Percentiles rank a stretch among this genome's conserved stretches.
phyloP scores from a whole-genome alignment of 148 eudicot species.

The Cornus kousa region DNA sequence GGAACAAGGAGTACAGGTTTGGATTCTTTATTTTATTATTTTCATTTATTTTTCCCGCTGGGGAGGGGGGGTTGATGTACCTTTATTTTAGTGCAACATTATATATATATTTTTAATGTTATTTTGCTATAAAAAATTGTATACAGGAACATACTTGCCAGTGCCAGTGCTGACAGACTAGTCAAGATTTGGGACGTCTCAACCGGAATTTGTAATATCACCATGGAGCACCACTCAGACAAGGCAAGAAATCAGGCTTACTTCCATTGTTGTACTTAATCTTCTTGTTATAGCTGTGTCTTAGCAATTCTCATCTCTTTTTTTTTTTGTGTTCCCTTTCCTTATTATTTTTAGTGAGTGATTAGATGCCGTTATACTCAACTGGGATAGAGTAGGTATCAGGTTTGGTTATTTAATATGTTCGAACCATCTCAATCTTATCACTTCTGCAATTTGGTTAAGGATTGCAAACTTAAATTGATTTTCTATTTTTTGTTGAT shows the following conservation, averaged over 20 bases:
- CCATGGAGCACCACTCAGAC: conserved; percentile 93
- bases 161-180: conserved; percentile 90
- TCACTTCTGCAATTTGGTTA: too few relatives aligned
- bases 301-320: too few relatives aligned
- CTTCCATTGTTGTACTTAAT: background rate
- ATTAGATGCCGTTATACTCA: too few relatives aligned
- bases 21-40: conserved; percentile 11
- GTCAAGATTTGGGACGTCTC: conserved; percentile 95
- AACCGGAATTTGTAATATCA: conserved; percentile 68
- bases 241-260: conserved; percentile 47
- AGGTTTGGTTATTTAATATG: too few relatives aligned
- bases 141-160: conserved; percentile 84
- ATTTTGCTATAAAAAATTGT: conserved; percentile 10
- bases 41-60: too few relatives aligned
- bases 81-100: background rate
- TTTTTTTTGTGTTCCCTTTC: too few relatives aligned
- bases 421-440: too few relatives aligned
- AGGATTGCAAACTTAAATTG: too few relatives aligned
- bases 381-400: too few relatives aligned
- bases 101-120: background rate
- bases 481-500: too few relatives aligned
- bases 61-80: background rate
- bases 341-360: too few relatives aligned
- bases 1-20: conserved; percentile 91
- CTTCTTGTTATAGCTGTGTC: background rate